A percentile compares a stretch with the other conserved stretches of the same genome.
Conservation (phyloP, 2,329 filamentous ascomycete genomes). For the Aspergillus ochraceoroseus region DNA sequence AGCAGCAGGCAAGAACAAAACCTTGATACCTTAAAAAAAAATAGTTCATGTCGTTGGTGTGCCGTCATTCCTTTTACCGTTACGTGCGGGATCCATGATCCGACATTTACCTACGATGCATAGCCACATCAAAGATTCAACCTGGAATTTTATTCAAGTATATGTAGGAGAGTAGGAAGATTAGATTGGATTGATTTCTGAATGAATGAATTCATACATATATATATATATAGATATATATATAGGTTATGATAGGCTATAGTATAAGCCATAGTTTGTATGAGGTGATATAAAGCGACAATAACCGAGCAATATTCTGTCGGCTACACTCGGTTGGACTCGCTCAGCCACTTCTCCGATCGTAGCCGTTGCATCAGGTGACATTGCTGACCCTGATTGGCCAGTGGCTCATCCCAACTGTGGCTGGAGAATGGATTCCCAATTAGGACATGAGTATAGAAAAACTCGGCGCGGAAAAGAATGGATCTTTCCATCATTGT, state of each 20-base stretch:
- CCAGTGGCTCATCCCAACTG: neutral
- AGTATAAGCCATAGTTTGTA: too few relatives aligned
- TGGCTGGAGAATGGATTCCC: conserved; percentile 3
- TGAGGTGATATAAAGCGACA: too few relatives aligned
- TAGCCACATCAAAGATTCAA: too few relatives aligned
- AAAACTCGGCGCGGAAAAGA: conserved; percentile 17
- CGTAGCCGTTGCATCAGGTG: neutral
- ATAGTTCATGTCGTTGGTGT: neutral
- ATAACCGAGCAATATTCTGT: conserved; percentile 4
- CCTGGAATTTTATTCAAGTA: too few relatives aligned
- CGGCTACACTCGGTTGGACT: conserved; percentile 2
- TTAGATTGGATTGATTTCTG: too few relatives aligned
- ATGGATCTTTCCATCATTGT: conserved; percentile 9
- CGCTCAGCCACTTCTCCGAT: conserved; percentile 6
- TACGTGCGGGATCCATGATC: neutral
- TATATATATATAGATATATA: too few relatives aligned
- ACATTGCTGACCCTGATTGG: neutral
- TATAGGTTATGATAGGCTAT: too few relatives aligned
- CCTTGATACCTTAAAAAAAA: too few relatives aligned
- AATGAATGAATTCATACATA: too few relatives aligned
- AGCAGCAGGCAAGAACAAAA: too few relatives aligned
- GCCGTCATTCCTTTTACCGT: neutral
- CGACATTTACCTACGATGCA: too few relatives aligned
- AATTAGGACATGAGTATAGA: conserved; percentile 8
- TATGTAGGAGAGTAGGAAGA: too few relatives aligned